phyloP scores from a whole-genome alignment of 768 basidiomycete species.

The Imleria badia region DNA sequence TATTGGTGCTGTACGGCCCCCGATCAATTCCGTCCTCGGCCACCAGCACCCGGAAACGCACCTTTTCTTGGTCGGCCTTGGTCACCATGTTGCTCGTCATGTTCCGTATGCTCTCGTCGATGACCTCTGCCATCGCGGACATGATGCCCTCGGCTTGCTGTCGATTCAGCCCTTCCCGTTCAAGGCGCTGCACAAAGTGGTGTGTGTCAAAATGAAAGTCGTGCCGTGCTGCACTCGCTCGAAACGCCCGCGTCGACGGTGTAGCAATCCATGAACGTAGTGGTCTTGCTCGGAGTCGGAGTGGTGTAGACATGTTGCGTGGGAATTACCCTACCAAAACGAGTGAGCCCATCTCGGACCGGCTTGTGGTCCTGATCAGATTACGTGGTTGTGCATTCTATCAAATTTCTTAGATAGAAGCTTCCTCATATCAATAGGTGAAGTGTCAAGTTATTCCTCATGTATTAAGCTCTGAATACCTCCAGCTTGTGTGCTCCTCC shows the following conservation, averaged over 20 bases:
- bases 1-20: conserved; percentile 67
- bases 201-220: conserved; percentile 95
- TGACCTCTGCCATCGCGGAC: conserved; percentile 94
- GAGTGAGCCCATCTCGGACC: no score
- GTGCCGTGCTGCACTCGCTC: conserved; percentile 25
- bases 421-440: no score
- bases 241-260: conserved; percentile 25
- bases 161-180: conserved; percentile 84
- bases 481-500: no score
- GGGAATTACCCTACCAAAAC: no score
- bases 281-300: conserved; percentile 9
- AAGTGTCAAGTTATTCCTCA: no score
- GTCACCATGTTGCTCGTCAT: conserved; percentile 97
- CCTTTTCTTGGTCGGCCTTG: conserved; percentile 96
- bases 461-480: no score
- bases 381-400: no score
- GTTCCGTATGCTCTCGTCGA: conserved; percentile 94
- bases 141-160: conserved; percentile 97
- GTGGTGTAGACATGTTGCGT: conserved; percentile 20
- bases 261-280: background rate
- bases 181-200: conserved; percentile 88
- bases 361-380: no score
- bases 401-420: no score
- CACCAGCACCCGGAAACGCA: conserved; percentile 29
- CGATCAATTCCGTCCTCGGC: conserved; percentile 2